These are phyloP conservation scores for Pyropia haitanensis DNA, from an alignment of 23 red algal genomes.

Conservation along the genomic window DNA sequence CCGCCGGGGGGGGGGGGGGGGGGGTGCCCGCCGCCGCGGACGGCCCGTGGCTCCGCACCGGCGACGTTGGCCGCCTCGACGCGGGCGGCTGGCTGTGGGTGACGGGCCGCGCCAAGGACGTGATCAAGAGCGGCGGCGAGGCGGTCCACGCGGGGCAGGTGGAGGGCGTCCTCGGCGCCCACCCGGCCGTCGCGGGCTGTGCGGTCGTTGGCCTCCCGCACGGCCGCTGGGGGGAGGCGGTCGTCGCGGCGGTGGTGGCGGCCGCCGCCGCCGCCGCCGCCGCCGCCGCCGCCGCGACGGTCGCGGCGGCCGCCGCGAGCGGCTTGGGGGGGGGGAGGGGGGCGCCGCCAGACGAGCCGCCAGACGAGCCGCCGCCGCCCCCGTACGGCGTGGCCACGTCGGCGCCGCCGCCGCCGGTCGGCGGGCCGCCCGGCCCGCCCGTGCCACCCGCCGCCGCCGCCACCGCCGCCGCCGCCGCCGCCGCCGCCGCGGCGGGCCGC, in stretches of 20 bases:
- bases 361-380: too few relatives aligned
- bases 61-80: constrained; percentile 44
- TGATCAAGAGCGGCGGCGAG: constrained; percentile 64
- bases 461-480: too few relatives aligned
- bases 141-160: constrained; percentile 50
- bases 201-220: constrained; percentile 60
- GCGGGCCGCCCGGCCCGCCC: too few relatives aligned
- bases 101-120: constrained; percentile 26
- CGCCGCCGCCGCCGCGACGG: not conserved
- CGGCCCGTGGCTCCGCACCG: constrained; percentile 48
- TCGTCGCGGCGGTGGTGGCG: constrained; percentile 40
- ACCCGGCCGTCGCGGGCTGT: constrained; percentile 19
- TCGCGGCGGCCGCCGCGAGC: too few relatives aligned
- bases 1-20: not conserved
- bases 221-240: constrained; percentile 40
- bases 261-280: not conserved
- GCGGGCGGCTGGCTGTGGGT: constrained; percentile 23
- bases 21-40: not conserved
- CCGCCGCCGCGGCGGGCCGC: too few relatives aligned
- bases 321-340: too few relatives aligned
- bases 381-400: too few relatives aligned
- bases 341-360: too few relatives aligned
- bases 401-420: too few relatives aligned
- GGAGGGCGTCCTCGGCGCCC: constrained; percentile 26
- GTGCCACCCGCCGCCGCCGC: too few relatives aligned